Base-by-base conservation (phyloP, 2,329 filamentous ascomycete species). In the Ophiosphaerella narmari region DNA sequence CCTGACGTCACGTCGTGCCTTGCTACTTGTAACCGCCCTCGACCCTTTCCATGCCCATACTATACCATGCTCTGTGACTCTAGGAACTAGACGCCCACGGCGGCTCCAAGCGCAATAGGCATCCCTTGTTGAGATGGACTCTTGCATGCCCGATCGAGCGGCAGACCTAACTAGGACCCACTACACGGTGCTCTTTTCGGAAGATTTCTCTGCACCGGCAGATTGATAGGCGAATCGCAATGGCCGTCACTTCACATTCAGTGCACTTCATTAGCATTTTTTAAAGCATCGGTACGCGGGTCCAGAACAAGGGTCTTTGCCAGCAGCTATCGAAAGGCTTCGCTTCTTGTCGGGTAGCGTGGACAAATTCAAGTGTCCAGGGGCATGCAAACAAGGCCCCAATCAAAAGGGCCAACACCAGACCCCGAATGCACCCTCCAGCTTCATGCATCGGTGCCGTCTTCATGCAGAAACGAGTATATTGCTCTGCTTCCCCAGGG, bases 331-430 rank as follows among this genome's bases (percentile, higher is more conserved):
- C 23, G 29, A 46, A 43, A 47, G 47, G 47, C 52, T 56, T 56
- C 48, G 45, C 39, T 47, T 31, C 18, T 37, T 42, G 43, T 47
- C 47, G 11, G 43, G 42, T 33, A 37, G 35, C 37, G 38, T 33
- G 48, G 55, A 39, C 46, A 31, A 31, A 37, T n/a, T 26, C 36
- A 50, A 45, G 39, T 39, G 41, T 40, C 48, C 56, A 59, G 56
- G 57, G 57, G 53, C 42, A 46, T 39, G 39, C 14, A 52, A 59
- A 55, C 51, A 57, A 21, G n/a, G 39, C 52, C 39, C 58, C 56
- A 61, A 59, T 61, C 47, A 59, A 37, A 45, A 31, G 9, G 13
- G 16, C 12, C 42, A 39, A 46, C 43, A 51, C 36, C 36, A 51
- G 41, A 24, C 38, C 39, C 13, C 33, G 40, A 39, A 39, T 36